Base-by-base conservation (phyloP, 306 rosid species). In the Vigna mungo region DNA sequence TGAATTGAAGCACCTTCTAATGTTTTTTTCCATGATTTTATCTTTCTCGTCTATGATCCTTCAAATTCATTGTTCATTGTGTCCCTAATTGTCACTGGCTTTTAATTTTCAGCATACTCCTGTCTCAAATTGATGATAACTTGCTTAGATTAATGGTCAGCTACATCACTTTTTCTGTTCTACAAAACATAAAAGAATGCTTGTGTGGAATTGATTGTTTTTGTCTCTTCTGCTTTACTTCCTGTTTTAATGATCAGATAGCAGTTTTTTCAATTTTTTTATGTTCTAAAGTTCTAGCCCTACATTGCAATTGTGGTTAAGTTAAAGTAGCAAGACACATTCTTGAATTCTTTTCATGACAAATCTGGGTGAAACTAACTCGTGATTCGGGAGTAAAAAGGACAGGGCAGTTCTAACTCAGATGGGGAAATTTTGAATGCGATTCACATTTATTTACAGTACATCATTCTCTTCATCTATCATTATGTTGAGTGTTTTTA, bases 1-100 rank as follows among this genome's bases (percentile, higher is more conserved):
- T 74, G 80, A 78, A 75, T 66, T 64, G 85, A 78, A 80, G 69
- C 74, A 59, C 37, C 70, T 12, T 32, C 76, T 72, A 54, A 64
- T 73, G 49, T 64, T 65, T 23, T 37, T 39, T 66, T 46, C 41
- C 36, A 11, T 67, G 71, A 21, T 37, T 60, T 67, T 63, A 69
- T 5, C 14, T 70, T 56, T 36, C 62, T 39, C 53, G 16, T 72
- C n/a, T 62, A 78, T 16, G 56, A 12, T 77, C 62, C 63, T 71
- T 53, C 71, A 75, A 70, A 44, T 76, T 54, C 51, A n/a, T 36
- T 62, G 43, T 68, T 34, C 37, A 62, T 47, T 46, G 20, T 27
- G 32, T 27, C 32, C 32, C 55, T 47, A 9, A 51, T 61, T 63
- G 7, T 68, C 30, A 17, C 55, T 62, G 10, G 71, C n/a, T 80